Evolutionary conservation across 108 stramenopile genomes (phyloP).

Genomic region (Skeletonema grethae): DNA sequence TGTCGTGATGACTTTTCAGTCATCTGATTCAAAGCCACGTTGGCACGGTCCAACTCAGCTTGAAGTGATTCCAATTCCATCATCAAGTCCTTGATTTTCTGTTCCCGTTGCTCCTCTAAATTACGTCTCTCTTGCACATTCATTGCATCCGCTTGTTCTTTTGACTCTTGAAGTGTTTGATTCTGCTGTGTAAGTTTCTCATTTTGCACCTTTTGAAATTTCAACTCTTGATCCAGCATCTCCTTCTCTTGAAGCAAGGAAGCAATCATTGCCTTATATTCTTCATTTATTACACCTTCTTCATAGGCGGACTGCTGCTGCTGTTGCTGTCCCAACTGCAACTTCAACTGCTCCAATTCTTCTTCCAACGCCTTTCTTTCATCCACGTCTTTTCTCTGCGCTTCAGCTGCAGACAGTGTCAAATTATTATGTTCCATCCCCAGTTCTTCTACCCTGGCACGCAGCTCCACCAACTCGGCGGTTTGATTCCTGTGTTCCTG

Average conservation of each 20-base stretch:
- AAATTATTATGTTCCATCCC: slow-evolving; percentile 2
- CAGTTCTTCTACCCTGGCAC: slow-evolving; percentile 42
- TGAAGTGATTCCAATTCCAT: slow-evolving; percentile 20
- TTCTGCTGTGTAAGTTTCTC: slow-evolving; percentile 5
- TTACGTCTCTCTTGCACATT: slow-evolving; percentile 5
- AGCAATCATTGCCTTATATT: background rate
- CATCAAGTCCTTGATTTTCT: slow-evolving; percentile 20
- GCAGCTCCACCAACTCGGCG: slow-evolving; percentile 37
- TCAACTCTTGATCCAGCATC: slow-evolving; percentile 16
- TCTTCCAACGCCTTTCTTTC: slow-evolving; percentile 13
- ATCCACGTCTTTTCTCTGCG: background rate
- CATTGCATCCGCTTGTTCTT: background rate
- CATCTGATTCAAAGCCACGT: slow-evolving; percentile 3
- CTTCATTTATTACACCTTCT: background rate
- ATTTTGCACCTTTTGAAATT: slow-evolving; percentile 5
- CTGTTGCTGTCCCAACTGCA: slow-evolving; percentile 16
- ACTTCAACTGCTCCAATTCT: slow-evolving; percentile 18
- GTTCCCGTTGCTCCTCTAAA: slow-evolving; percentile 8
- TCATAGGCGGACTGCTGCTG: background rate
- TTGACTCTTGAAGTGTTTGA: slow-evolving; percentile 8
- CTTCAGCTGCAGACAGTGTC: background rate
- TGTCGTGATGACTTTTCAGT: slow-evolving; percentile 7
- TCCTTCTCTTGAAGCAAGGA: slow-evolving; percentile 33
- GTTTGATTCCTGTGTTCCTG: slow-evolving; percentile 34
- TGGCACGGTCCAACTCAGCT: slow-evolving; percentile 1